Evolutionary conservation across 2,329 filamentous ascomycete species (phyloP), one percentile per base, ranked within the genome.

Genomic region (Triangularia setosa): DNA sequence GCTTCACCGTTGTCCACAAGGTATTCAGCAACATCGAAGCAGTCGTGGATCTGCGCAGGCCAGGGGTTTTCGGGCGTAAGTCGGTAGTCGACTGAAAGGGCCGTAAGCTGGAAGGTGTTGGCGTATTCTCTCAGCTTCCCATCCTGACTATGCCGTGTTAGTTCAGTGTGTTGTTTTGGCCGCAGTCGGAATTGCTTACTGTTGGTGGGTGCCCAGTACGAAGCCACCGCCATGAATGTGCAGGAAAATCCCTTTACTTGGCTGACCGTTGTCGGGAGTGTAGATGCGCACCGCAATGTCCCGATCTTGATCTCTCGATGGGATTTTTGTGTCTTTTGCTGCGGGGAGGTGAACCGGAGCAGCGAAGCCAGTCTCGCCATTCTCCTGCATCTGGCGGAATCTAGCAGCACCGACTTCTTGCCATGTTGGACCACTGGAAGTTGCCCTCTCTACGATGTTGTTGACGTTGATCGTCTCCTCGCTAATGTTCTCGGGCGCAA

Each of bases 61-160:
- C 80, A 87, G 0, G 84, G 83, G 68, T 87, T 65, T 70, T 88
- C 85, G 0, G 86, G 86, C 0, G 85, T 84, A 18, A 86, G 79
- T 27, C 86, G 78, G 71, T 88, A 88, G 1, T 84, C 85, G 6
- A 87, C 79, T 0, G 81, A 84, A 12, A 88, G 72, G 16, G 83
- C 80, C 0, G 80, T 80, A 2, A 85, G 64, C 40, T 80, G 75
- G 56, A 76, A 79, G 27, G 75, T 72, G 67, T 85, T 78, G 56
- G 84, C 83, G 72, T 83, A 80, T 67, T 76, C 76, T 61, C 82
- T 78, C 11, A 87, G 75, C 33, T 79, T 76, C 0, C 73, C 65
- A 69, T 77, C 74, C 28, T 59, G 56, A 21, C 56, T 48, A 24
- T 57, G 18, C 24, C 2, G 21, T 55, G 52, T 55, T 9, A 55